Evolutionary conservation across 176 grass and related monocot genomes (phyloP), one percentile per base, ranked within the genome.

Genomic region (maize (Zea mays)): DNA sequence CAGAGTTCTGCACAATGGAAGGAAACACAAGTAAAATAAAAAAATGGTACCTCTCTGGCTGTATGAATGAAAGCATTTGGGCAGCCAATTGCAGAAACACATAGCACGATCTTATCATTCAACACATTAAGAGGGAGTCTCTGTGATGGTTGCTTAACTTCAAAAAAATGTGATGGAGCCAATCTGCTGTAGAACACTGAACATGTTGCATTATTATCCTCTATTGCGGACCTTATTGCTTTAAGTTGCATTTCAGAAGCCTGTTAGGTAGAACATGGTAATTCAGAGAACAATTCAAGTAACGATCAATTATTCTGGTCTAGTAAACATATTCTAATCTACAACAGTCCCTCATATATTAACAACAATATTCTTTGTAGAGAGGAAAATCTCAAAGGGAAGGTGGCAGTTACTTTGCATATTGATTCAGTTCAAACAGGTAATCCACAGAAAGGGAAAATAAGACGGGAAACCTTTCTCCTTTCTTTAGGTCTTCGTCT

Each of bases 41-140:
- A 59, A 36, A 15, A 66, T 0, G 3, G 19, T 66, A 97, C 94
- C 94, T 91, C 68, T 74, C 47, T 75, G 74, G 93, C 74, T 65
- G 82, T 77, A 52, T 76, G 87, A 15, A 90, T 17, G 69, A 97
- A 91, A 78, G 94, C 78, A 85, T 90, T 65, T 19, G 89, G 94
- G 74, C 72, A 97, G 41, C 85, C 94, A 91, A 97, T 88, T 47
- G 86, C 88, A 68, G 94, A 93, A 69, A 97, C 89, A 33, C 91
- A 97, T 66, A 97, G 61, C 65, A 93, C 79, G 4, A 65, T 63
- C 57, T 82, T 80, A 78, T 69, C 79, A 68, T 86, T 73, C 69
- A 93, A 76, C 19, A 74, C 42, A 49, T 50, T 73, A 78, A 97
- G 60, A 16, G 88, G 89, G 46, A 90, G 49, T 82, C 35, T 91